Evolutionary conservation across 371 early-diverging fungal genomes (phyloP).

Genomic region (Apophysomyces variabilis): DNA sequence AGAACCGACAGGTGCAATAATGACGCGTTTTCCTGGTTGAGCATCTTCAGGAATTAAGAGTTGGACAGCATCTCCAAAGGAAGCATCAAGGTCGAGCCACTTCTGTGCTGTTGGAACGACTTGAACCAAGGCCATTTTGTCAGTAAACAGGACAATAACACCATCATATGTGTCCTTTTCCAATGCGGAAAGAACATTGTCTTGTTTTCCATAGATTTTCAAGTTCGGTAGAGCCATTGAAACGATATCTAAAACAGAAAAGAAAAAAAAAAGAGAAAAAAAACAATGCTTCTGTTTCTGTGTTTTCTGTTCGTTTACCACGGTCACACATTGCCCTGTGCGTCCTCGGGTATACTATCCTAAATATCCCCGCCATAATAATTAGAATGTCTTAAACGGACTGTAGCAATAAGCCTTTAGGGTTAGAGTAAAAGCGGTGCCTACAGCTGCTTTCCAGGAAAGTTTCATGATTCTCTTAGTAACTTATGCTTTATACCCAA

Average conservation of each 20-base stretch:
- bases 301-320: background rate
- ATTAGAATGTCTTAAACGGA: background rate
- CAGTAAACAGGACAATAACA: slow-evolving; percentile 43
- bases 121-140: slow-evolving; percentile 31
- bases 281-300: background rate
- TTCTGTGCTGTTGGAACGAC: slow-evolving; percentile 31
- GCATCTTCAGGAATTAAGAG: slow-evolving; percentile 39
- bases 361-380: background rate
- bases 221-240: background rate
- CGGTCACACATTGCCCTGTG: too few species aligned
- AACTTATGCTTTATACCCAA: too few species aligned
- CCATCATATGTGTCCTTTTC: slow-evolving; percentile 35
- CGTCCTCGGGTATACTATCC: background rate
- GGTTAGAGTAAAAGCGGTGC: too few species aligned
- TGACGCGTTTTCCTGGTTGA: slow-evolving; percentile 61
- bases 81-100: slow-evolving; percentile 37
- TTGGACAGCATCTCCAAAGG: slow-evolving; percentile 48
- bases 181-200: background rate
- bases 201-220: background rate
- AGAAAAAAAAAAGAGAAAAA: background rate
- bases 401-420: background rate
- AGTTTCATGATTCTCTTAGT: too few species aligned
- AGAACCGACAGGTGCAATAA: slow-evolving; percentile 77
- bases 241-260: background rate
- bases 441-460: too few species aligned